Percentiles rank a stretch among this genome's conserved stretches.
Conservation (phyloP, 1,139 yeast species). For the Candida tropicalis region DNA sequence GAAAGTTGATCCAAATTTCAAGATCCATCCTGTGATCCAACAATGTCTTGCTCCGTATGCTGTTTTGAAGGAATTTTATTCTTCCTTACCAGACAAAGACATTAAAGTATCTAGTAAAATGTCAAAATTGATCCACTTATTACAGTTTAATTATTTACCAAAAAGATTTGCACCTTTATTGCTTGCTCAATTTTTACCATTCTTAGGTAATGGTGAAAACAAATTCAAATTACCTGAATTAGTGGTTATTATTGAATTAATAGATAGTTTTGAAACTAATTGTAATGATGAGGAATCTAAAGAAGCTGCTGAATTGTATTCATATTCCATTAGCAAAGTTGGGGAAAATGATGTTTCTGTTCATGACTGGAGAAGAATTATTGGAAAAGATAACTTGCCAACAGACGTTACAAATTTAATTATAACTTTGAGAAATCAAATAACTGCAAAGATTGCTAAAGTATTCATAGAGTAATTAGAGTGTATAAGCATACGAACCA, state of each 20-base stretch:
- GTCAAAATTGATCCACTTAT: conserved; percentile 50
- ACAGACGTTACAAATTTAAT: conserved; percentile 21
- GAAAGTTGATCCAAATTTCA: conserved; percentile 34
- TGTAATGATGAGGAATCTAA: conserved; percentile 24
- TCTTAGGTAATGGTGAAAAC: conserved; percentile 26
- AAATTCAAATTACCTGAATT: conserved; percentile 46
- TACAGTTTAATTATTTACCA: conserved; percentile 70
- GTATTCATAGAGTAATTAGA: conserved; percentile 36
- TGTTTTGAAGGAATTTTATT: conserved; percentile 55
- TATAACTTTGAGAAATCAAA: conserved; percentile 33
- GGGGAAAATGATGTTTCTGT: conserved; percentile 19
- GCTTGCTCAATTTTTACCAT: conserved; percentile 51
- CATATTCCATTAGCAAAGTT: conserved; percentile 29
- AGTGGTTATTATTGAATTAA: conserved; percentile 47
- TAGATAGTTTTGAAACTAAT: conserved; percentile 49
- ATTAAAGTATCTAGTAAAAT: conserved; percentile 21
- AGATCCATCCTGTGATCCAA: conserved; percentile 57
- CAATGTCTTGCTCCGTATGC: conserved; percentile 78
- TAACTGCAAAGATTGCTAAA: conserved; percentile 40
- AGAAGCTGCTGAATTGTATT: conserved; percentile 37
- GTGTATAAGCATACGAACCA: background rate
- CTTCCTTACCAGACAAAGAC: conserved; percentile 27
- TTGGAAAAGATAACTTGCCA: conserved; percentile 26
- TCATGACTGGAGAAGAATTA: conserved; percentile 40
- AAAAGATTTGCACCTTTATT: conserved; percentile 54